Conservation (phyloP, 192 early-diverging fungal genomes). For the Obelidium mucronatum region DNA sequence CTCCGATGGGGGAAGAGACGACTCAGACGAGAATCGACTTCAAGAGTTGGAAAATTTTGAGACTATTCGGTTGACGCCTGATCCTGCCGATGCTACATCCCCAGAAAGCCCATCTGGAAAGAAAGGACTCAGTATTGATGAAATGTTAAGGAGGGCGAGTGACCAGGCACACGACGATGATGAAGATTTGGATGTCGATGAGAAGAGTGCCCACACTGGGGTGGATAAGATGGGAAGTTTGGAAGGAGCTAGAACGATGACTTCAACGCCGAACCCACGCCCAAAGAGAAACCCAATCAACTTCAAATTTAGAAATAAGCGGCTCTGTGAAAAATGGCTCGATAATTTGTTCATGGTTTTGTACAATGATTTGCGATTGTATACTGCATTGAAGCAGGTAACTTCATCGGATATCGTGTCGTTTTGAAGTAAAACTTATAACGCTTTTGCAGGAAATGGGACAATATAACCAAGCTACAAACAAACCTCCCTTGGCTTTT, state of each 20-base stretch:
- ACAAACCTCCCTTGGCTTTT: constrained; percentile 56
- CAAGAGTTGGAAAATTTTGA: constrained; percentile 53
- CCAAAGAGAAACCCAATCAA: constrained; percentile 42
- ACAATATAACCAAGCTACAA: constrained; percentile 60
- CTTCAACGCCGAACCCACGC: constrained; percentile 46
- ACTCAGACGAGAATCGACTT: constrained; percentile 27
- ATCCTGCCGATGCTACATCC: constrained; percentile 13
- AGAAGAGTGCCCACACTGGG: constrained; percentile 33
- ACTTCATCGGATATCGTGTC: background rate
- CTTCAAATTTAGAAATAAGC: constrained; percentile 91
- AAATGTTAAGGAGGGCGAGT: constrained; percentile 51
- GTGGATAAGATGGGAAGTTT: constrained; percentile 31
- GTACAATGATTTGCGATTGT: constrained; percentile 95
- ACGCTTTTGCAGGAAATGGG: constrained; percentile 68
- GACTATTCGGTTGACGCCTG: constrained; percentile 47
- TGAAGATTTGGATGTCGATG: background rate
- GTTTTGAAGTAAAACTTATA: constrained; percentile 31
- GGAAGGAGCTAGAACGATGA: constrained; percentile 28
- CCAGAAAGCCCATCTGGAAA: background rate
- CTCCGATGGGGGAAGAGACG: constrained; percentile 41
- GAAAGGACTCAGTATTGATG: constrained; percentile 54
- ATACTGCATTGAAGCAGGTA: constrained; percentile 86
- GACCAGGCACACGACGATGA: constrained; percentile 2
- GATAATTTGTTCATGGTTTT: constrained; percentile 99
- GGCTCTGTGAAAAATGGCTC: constrained; percentile 99